Conservation (phyloP, 2,329 filamentous ascomycete genomes). For the Sporothrix globosa region DNA sequence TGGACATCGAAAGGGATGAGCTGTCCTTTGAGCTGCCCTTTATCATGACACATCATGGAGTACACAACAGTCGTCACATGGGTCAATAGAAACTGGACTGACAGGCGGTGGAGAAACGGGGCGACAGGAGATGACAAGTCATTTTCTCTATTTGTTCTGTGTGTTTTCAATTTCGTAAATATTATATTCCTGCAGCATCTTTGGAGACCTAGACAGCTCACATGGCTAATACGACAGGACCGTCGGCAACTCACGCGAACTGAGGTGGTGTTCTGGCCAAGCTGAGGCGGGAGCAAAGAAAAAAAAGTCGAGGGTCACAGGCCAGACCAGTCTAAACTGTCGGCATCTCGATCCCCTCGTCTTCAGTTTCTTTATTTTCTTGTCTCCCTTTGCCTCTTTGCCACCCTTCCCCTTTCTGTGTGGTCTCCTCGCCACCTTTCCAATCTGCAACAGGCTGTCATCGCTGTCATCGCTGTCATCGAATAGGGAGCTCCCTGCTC, state of each 20-base stretch:
- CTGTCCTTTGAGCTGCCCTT: not conserved
- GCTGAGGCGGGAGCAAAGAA: not conserved
- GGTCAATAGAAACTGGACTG: not conserved
- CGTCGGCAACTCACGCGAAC: not conserved
- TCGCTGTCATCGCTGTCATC: conserved; percentile 6
- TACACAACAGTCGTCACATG: conserved; percentile 18
- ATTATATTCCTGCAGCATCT: not conserved
- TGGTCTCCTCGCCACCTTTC: not conserved
- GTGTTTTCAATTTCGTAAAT: not conserved
- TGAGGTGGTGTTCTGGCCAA: conserved; percentile 5
- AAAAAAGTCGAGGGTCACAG: not conserved
- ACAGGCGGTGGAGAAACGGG: not conserved
- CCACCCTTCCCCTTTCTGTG: too few species aligned
- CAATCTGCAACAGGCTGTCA: too few species aligned
- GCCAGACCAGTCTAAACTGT: not conserved
- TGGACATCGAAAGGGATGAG: not conserved
- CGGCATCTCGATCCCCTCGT: conserved; percentile 11
- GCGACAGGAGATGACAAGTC: conserved; percentile 12
- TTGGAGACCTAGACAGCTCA: not conserved
- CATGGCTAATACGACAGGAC: not conserved
- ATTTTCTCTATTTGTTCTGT: not conserved
- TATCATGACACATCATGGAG: not conserved
- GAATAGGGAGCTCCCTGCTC: conserved; percentile 24
- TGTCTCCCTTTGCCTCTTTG: not conserved
- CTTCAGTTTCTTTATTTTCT: not conserved